Percentiles rank a stretch among this genome's conserved stretches.
Evolutionary conservation across 2,329 filamentous ascomycete genomes (phyloP).

Genomic region (Fusarium robinianum): DNA sequence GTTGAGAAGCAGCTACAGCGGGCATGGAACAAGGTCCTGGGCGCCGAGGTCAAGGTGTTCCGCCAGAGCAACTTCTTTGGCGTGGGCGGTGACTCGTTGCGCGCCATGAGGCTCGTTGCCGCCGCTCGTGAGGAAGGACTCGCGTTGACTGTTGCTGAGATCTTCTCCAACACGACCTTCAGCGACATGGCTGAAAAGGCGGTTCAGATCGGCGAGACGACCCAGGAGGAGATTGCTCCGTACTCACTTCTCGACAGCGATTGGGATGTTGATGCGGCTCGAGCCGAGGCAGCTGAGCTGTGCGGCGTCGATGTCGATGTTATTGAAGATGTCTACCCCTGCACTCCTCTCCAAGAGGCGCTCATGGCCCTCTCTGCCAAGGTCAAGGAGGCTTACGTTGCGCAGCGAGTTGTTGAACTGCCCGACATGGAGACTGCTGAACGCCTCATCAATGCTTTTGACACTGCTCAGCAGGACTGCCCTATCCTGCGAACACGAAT

Average conservation of each 20-base stretch:
- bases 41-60: constrained; percentile 41
- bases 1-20: constrained; percentile 45
- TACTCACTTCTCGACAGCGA: constrained; percentile 48
- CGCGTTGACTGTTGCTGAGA: constrained; percentile 49
- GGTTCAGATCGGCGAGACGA: constrained; percentile 28
- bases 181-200: constrained; percentile 48
- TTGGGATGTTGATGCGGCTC: constrained; percentile 43
- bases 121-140: constrained; percentile 47
- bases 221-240: constrained; percentile 35
- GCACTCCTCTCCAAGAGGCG: constrained; percentile 58
- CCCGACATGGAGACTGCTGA: constrained; percentile 42
- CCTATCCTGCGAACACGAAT: constrained; percentile 55
- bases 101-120: constrained; percentile 56
- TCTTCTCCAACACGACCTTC: constrained; percentile 52
- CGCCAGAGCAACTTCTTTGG: constrained; percentile 52
- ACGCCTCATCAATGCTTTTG: constrained; percentile 50
- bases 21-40: constrained; percentile 47
- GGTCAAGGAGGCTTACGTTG: constrained; percentile 56
- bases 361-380: constrained; percentile 58
- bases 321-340: constrained; percentile 59
- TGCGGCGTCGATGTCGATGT: constrained; percentile 43
- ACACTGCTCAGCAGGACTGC: constrained; percentile 43
- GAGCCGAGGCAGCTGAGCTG: constrained; percentile 45
- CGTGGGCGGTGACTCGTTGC: constrained; percentile 55
- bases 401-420: constrained; percentile 53